Conservation (phyloP, 1,284 basidiomycete genomes). For the Sanghuangporus weigelae region DNA sequence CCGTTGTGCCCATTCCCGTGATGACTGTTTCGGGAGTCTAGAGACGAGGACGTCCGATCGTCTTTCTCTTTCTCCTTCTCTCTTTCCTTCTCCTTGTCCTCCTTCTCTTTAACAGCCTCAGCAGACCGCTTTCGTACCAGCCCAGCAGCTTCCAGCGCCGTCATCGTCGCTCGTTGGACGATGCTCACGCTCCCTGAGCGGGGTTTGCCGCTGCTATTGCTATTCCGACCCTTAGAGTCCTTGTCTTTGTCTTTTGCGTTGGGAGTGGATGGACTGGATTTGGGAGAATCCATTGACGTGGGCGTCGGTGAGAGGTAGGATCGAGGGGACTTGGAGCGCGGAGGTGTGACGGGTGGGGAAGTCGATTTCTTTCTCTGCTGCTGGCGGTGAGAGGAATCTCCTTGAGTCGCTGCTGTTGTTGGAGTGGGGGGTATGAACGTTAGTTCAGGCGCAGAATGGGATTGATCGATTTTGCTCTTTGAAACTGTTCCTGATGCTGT, state of each 20-base stretch:
- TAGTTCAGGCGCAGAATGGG: conserved; percentile 47
- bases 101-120: conserved; percentile 60
- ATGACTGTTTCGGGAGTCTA: conserved; percentile 56
- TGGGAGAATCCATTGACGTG: conserved; percentile 44
- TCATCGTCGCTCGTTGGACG: conserved; percentile 89
- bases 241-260: conserved; percentile 45
- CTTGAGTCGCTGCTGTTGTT: conserved; percentile 33
- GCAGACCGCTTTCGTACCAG: conserved; percentile 75
- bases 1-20: conserved; percentile 29
- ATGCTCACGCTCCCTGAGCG: conserved; percentile 87
- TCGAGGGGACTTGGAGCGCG: conserved; percentile 44
- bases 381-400: conserved; percentile 17
- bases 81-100: conserved; percentile 36
- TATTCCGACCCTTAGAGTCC: conserved; percentile 42
- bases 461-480: conserved; percentile 17
- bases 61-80: conserved; percentile 36
- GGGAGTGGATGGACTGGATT: conserved; percentile 63
- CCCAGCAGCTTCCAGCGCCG: conserved; percentile 68
- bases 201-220: conserved; percentile 39
- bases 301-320: conserved; percentile 55
- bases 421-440: conserved; percentile 72
- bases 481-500: conserved; percentile 25
- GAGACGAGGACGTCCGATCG: conserved; percentile 35
- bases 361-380: conserved; percentile 18
- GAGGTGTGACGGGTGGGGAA: conserved; percentile 38